Evolutionary conservation across 805 yeast genomes (phyloP), one percentile per base, ranked within the genome.

Genomic region (Starmera dryadoides): DNA sequence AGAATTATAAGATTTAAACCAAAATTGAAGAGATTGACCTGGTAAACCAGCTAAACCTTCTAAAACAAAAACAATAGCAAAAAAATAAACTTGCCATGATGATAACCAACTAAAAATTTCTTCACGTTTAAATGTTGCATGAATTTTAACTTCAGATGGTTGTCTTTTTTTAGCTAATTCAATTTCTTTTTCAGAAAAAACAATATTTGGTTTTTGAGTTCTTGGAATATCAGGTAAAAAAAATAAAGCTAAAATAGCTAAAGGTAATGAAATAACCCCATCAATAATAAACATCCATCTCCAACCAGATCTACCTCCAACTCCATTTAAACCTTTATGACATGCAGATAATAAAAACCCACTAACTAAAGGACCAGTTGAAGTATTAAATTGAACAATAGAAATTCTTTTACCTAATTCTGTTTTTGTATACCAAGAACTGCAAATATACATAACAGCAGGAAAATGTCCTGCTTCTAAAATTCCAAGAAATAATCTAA

Each of bases 381-480:
- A 43, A 36, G 59, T 60, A 33, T 86, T 85, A 45, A 74, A 64
- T 48, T 75, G 77, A 62, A 74, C 77, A 37, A 77, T 61, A 37
- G 79, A 78, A n/a, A 78, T 80, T 52, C 87, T 64, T 42, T 84
- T 66, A 37, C 75, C 62, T 21, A 78, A 61, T 57, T 82, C 85
- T 43, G 64, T 66, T 25, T 81, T 71, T 37, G 69, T 69, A 50
- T 77, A 76, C 80, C 79, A 79, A 22, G 75, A 66, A 19, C 83
- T 85, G 46, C 69, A 60, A 31, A 75, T 56, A 47, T 73, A 76
- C 46, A 77, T 81, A 37, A 77, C 65, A 12, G 75, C 76, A 2
- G 86, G 84, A 60, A 75, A 67, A 50, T 66, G 72, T 12, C 79
- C 77, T 3, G 81, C 77, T 53, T 85, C 91, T 54, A 77, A 77